These are phyloP conservation scores for Aspergillus viridinutans DNA, from an alignment of 2,329 filamentous ascomycete species.

Conservation along the genomic window DNA sequence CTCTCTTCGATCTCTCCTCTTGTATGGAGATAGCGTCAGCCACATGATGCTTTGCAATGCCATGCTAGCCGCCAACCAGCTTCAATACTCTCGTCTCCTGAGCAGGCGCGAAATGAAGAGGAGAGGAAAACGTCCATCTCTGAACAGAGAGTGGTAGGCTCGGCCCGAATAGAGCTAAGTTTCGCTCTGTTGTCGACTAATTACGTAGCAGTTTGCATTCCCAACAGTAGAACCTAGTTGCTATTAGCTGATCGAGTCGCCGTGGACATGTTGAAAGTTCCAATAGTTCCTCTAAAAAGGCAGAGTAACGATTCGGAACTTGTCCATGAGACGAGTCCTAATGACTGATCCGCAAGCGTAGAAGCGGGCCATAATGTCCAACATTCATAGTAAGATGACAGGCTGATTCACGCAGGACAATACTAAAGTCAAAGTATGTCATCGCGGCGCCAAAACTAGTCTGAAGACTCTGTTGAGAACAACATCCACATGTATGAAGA, in stretches of 20 bases:
- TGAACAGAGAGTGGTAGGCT: not conserved
- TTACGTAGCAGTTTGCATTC: not conserved
- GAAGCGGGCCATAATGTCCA: not conserved
- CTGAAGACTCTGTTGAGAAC: not conserved
- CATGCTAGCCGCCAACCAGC: not conserved
- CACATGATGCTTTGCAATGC: not conserved
- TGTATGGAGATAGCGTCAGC: slow-evolving; percentile 3
- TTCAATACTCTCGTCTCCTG: not conserved
- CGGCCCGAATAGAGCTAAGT: not conserved
- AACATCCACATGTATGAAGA: not conserved
- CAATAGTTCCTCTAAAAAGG: not conserved
- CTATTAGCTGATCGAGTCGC: not conserved
- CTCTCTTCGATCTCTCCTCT: not conserved
- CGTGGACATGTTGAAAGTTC: too few relatives aligned
- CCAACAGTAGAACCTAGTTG: not conserved
- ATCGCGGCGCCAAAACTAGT: not conserved
- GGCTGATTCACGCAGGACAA: not conserved
- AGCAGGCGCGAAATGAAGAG: not conserved
- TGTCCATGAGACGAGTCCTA: not conserved
- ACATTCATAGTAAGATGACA: not conserved
- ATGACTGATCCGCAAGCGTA: not conserved
- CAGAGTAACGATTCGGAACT: not conserved
- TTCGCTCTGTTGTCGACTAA: not conserved
- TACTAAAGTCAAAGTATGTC: too few relatives aligned
- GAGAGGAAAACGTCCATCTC: not conserved